phyloP scores from a whole-genome alignment of 352 stramenopile genomes.

The Aphanomyces euteiches region DNA sequence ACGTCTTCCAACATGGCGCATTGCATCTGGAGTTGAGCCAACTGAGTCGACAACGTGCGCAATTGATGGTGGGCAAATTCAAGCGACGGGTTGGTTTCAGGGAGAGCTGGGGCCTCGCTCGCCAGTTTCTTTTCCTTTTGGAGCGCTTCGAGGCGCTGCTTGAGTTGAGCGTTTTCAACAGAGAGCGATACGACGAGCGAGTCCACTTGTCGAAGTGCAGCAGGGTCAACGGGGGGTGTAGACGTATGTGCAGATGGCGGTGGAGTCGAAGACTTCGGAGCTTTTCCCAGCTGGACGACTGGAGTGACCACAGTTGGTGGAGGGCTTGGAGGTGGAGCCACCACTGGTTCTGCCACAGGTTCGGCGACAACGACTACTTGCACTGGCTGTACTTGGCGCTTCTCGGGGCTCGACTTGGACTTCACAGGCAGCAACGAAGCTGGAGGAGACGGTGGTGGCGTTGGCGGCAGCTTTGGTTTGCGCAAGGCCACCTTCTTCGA shows the following conservation, averaged over 20 bases:
- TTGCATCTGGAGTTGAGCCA: slow-evolving; percentile 2
- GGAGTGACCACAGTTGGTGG: background rate
- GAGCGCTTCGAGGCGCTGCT: background rate
- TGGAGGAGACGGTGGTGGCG: background rate
- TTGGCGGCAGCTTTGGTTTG: too few species aligned
- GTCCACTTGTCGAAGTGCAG: background rate
- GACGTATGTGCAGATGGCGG: background rate
- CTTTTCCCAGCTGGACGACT: background rate
- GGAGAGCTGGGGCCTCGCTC: background rate
- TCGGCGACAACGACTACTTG: background rate
- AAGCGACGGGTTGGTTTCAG: background rate
- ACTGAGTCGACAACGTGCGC: background rate
- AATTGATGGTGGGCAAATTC: background rate
- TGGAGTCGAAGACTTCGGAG: background rate
- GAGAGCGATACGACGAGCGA: slow-evolving; percentile 10
- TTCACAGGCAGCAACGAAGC: background rate
- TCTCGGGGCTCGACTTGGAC: background rate
- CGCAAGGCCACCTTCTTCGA: background rate
- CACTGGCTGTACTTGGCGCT: background rate
- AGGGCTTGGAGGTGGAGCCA: background rate
- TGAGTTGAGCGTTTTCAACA: slow-evolving; percentile 2
- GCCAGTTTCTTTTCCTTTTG: background rate
- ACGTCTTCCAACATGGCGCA: background rate
- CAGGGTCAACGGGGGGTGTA: background rate
- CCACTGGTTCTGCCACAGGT: background rate